Percentiles rank a stretch among this genome's conserved stretches.
Conservation (phyloP, 768 basidiomycete species). For the Astraeus odoratus region DNA sequence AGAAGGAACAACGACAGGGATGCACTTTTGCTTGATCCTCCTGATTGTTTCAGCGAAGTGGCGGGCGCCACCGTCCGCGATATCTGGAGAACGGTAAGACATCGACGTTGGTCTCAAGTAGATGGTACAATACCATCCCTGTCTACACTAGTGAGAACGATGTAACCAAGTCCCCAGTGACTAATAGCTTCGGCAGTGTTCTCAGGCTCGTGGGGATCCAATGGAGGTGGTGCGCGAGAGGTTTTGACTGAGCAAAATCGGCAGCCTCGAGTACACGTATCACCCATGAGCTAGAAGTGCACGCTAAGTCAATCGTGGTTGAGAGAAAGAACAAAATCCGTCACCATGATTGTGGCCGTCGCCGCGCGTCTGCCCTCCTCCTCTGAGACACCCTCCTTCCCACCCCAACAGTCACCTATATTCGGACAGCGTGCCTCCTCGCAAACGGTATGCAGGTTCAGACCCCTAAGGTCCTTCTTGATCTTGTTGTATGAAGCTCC, state of each 20-base stretch:
- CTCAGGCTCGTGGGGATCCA: conserved; percentile 96
- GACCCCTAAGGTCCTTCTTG: conserved; percentile 89
- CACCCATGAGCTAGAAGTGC: conserved; percentile 82
- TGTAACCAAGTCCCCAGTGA: conserved; percentile 96
- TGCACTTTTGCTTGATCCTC: conserved; percentile 91
- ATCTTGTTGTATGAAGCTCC: conserved; percentile 86
- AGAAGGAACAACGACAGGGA: not conserved
- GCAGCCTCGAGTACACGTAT: conserved; percentile 97
- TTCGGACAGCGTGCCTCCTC: conserved; percentile 99
- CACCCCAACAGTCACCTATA: conserved; percentile 99
- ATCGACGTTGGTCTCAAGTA: not conserved
- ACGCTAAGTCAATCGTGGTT: conserved; percentile 5
- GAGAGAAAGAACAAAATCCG: conserved; percentile 10
- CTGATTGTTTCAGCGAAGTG: conserved; percentile 95
- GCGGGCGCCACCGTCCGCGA: conserved; percentile 83
- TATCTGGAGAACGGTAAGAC: conserved; percentile 45
- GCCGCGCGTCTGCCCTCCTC: conserved; percentile 74
- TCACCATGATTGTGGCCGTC: conserved; percentile 97
- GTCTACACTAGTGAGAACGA: conserved; percentile 94
- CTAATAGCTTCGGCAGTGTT: conserved; percentile 97
- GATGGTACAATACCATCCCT: conserved; percentile 66
- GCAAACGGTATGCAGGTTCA: conserved; percentile 92
- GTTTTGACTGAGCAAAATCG: conserved; percentile 98
- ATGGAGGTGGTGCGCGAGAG: conserved; percentile 75
- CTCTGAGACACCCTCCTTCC: conserved; percentile 57